Conservation (phyloP, 2,329 filamentous ascomycete species). For the Plectosphaerella sp. region DNA sequence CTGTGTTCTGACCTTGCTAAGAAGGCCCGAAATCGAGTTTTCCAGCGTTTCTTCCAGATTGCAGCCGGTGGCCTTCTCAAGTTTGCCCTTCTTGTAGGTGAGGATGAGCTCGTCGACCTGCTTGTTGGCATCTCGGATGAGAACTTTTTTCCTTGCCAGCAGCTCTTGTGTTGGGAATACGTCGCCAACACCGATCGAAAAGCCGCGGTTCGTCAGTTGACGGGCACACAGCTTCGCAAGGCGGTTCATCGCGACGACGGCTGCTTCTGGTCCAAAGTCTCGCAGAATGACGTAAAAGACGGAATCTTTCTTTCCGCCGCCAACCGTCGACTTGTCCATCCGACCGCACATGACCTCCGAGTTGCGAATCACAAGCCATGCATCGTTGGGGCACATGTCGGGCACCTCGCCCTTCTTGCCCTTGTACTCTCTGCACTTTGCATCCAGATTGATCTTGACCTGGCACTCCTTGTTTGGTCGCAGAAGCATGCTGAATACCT, state of each 20-base stretch:
- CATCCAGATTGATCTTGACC: slow-evolving; percentile 87
- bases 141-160: slow-evolving; percentile 65
- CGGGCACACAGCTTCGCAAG: slow-evolving; percentile 86
- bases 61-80: slow-evolving; percentile 84
- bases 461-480: slow-evolving; percentile 79
- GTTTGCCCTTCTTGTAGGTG: slow-evolving; percentile 71
- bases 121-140: slow-evolving; percentile 74
- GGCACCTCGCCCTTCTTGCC: slow-evolving; percentile 51
- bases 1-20: slow-evolving; percentile 86
- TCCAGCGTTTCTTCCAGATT: slow-evolving; percentile 90
- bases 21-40: slow-evolving; percentile 82
- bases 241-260: slow-evolving; percentile 89
- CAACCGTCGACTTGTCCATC: slow-evolving; percentile 98
- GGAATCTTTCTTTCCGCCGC: slow-evolving; percentile 94
- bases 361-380: slow-evolving; percentile 89
- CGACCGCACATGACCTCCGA: slow-evolving; percentile 96
- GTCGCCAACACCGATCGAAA: slow-evolving; percentile 94
- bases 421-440: slow-evolving; percentile 80
- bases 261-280: slow-evolving; percentile 87
- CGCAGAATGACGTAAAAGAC: slow-evolving; percentile 95
- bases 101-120: slow-evolving; percentile 81
- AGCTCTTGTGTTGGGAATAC: slow-evolving; percentile 78
- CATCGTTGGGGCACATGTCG: slow-evolving; percentile 81
- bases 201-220: slow-evolving; percentile 83
- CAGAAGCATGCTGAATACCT: slow-evolving; percentile 89